These are phyloP conservation scores for Serendipita sp. DNA, from an alignment of 768 basidiomycete genomes.

Conservation along the genomic window DNA sequence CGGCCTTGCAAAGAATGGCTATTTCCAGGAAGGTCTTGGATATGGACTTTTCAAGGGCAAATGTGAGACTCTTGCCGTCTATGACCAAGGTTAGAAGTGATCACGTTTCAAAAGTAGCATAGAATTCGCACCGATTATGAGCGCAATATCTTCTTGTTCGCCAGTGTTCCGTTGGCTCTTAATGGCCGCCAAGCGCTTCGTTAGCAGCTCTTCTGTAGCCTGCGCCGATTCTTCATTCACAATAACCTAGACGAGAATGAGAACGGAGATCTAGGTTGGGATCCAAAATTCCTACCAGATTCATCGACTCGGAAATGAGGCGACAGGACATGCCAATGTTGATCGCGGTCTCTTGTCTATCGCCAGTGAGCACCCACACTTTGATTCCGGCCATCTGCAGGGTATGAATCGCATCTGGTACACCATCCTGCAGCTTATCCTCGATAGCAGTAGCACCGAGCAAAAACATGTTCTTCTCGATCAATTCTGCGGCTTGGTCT, in stretches of 20 bases:
- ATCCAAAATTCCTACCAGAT: slow-evolving; percentile 43
- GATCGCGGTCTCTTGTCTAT: slow-evolving; percentile 97
- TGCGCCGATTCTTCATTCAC: slow-evolving; percentile 78
- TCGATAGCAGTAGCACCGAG: slow-evolving; percentile 97
- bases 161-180: slow-evolving; percentile 84
- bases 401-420: slow-evolving; percentile 95
- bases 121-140: slow-evolving; percentile 62
- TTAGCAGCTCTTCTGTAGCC: slow-evolving; percentile 73
- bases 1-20: slow-evolving; percentile 96
- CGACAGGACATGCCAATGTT: slow-evolving; percentile 98
- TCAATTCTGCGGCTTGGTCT: slow-evolving; percentile 85
- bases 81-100: slow-evolving; percentile 6
- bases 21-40: slow-evolving; percentile 84
- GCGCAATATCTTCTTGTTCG: slow-evolving; percentile 85
- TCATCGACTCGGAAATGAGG: slow-evolving; percentile 96
- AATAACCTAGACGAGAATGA: slow-evolving; percentile 46
- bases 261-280: background rate
- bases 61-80: slow-evolving; percentile 93
- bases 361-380: slow-evolving; percentile 97
- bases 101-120: background rate
- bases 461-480: slow-evolving; percentile 84
- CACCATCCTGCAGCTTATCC: slow-evolving; percentile 96
- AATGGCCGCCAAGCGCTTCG: slow-evolving; percentile 78
- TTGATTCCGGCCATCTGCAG: slow-evolving; percentile 98
- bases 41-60: slow-evolving; percentile 83